These are phyloP conservation scores for Candida lessepsii DNA, from an alignment of 805 yeast genomes.

Conservation along the genomic window DNA sequence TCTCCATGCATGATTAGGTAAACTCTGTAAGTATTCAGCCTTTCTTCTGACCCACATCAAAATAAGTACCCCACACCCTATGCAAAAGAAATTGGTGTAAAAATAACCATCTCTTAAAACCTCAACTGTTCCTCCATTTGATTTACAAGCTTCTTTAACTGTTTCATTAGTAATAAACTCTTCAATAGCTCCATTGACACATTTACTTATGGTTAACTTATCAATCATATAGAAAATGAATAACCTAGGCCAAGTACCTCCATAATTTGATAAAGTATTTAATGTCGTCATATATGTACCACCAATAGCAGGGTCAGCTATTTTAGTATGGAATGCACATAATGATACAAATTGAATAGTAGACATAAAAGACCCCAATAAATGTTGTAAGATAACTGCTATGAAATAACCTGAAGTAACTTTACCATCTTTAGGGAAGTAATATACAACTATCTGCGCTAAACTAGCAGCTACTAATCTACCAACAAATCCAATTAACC, in stretches of 20 bases:
- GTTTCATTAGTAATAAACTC: constrained; percentile 26
- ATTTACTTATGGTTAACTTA: constrained; percentile 63
- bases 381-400: constrained; percentile 77
- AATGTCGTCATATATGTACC: constrained; percentile 98
- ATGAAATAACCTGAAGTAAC: constrained; percentile 57
- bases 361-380: constrained; percentile 85
- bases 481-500: constrained; percentile 87
- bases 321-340: constrained; percentile 90
- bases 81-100: constrained; percentile 70
- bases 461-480: constrained; percentile 70
- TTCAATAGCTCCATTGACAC: constrained; percentile 32
- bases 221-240: constrained; percentile 79
- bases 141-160: constrained; percentile 50
- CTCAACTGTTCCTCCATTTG: constrained; percentile 54
- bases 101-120: constrained; percentile 79
- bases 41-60: constrained; percentile 69
- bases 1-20: constrained; percentile 81
- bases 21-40: constrained; percentile 60
- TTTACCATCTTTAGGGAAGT: constrained; percentile 59
- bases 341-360: constrained; percentile 94
- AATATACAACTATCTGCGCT: constrained; percentile 70
- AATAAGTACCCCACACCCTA: constrained; percentile 59
- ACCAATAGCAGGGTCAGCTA: constrained; percentile 94
- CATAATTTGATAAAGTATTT: constrained; percentile 87
- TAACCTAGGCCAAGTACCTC: constrained; percentile 97